phyloP scores from a whole-genome alignment of 2,329 filamentous ascomycete species.

The Epicoccum sorghinum region DNA sequence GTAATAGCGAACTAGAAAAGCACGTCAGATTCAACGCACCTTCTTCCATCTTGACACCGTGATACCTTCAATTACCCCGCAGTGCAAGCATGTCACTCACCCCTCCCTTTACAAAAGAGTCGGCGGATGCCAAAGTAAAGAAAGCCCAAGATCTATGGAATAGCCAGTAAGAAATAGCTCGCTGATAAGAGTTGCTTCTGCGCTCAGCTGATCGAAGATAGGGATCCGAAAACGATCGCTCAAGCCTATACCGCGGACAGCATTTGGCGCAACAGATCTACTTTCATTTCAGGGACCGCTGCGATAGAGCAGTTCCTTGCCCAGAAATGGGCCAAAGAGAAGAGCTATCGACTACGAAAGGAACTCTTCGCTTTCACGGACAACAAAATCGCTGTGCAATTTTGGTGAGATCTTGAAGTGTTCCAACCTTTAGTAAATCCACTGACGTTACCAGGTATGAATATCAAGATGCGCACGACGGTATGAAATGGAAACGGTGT shows the following conservation, averaged over 20 bases:
- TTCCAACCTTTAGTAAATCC: neutral
- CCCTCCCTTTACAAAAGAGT: slow-evolving; percentile 78
- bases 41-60: neutral
- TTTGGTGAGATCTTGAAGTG: slow-evolving; percentile 53
- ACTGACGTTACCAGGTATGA: slow-evolving; percentile 66
- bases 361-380: slow-evolving; percentile 80
- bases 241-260: slow-evolving; percentile 76
- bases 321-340: slow-evolving; percentile 76
- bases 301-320: slow-evolving; percentile 72
- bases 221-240: slow-evolving; percentile 69
- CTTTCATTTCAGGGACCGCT: slow-evolving; percentile 71
- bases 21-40: neutral
- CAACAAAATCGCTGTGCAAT: slow-evolving; percentile 84
- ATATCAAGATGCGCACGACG: slow-evolving; percentile 70
- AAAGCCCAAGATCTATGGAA: slow-evolving; percentile 86
- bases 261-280: slow-evolving; percentile 79
- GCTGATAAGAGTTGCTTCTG: neutral
- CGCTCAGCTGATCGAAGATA: slow-evolving; percentile 40
- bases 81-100: slow-evolving; percentile 50
- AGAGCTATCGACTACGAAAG: slow-evolving; percentile 76
- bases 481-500: slow-evolving; percentile 70
- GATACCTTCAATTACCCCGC: neutral
- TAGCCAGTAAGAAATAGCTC: slow-evolving; percentile 60
- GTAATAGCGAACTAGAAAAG: neutral
- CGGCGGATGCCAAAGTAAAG: slow-evolving; percentile 78